A percentile compares a stretch with the other conserved stretches of the same genome.
phyloP scores from a whole-genome alignment of 305 asterid genomes.

The Solanum hybrid region DNA sequence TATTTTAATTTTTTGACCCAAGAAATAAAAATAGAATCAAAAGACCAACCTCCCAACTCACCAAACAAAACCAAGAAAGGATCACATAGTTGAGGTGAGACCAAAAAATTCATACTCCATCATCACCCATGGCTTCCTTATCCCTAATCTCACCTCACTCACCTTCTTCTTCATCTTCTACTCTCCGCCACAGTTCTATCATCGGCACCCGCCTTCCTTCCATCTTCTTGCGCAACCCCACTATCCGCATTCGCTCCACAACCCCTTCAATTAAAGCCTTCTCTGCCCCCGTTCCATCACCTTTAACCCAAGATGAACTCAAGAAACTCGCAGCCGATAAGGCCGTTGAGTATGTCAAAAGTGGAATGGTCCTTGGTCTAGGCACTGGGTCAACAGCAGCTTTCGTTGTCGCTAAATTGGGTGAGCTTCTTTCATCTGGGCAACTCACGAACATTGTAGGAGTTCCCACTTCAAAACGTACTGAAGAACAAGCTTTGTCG shows the following conservation, averaged over 20 bases:
- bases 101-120: neutral
- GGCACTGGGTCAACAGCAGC: constrained; percentile 99
- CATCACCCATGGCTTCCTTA: constrained; percentile 13
- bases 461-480: constrained; percentile 84
- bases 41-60: neutral
- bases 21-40: neutral
- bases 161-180: neutral
- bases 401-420: constrained; percentile 81
- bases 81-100: neutral
- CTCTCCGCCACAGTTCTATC: constrained; percentile 1
- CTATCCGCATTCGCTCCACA: constrained; percentile 10
- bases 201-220: constrained; percentile 31
- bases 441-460: constrained; percentile 62
- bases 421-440: constrained; percentile 62
- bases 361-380: constrained; percentile 90
- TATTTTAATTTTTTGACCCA: neutral
- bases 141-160: constrained; percentile 6
- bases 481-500: constrained; percentile 73
- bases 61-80: neutral
- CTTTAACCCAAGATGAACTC: constrained; percentile 70
- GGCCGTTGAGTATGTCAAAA: constrained; percentile 69
- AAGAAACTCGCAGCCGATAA: constrained; percentile 87
- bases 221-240: constrained; percentile 8
- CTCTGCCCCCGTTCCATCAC: constrained; percentile 35
- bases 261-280: constrained; percentile 39